Evolutionary conservation across 2,329 filamentous ascomycete species (phyloP).

Genomic region (Microsporum ferrugineum): DNA sequence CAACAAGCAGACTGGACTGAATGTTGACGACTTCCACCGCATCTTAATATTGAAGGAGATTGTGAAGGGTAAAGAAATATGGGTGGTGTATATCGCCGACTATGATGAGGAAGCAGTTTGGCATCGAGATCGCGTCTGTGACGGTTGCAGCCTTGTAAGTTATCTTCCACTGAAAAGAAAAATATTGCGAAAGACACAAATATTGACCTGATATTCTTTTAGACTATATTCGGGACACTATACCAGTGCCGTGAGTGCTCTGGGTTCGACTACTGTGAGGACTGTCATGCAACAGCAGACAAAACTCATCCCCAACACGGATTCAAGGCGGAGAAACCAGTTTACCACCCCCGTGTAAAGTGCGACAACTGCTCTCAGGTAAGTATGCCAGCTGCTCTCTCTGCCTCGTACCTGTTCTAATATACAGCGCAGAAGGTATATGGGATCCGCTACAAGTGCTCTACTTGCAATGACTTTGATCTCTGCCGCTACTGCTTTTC

Average conservation of each 20-base stretch:
- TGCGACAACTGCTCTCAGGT: slow-evolving; percentile 2
- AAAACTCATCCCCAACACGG: background rate
- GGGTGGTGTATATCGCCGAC: slow-evolving; percentile 6
- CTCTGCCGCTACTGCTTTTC: background rate
- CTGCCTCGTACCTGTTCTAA: no score
- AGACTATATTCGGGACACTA: slow-evolving; percentile 5
- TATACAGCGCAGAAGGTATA: slow-evolving; percentile 1
- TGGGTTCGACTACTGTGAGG: slow-evolving; percentile 6
- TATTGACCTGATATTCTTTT: background rate
- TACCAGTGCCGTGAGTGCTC: slow-evolving; percentile 5
- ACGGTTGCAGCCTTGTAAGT: slow-evolving; percentile 6
- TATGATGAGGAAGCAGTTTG: slow-evolving; percentile 3
- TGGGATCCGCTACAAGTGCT: slow-evolving; percentile 6
- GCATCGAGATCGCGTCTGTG: slow-evolving; percentile 5
- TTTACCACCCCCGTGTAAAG: background rate
- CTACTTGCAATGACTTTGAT: slow-evolving; percentile 2
- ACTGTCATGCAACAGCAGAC: background rate
- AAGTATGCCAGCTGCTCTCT: background rate
- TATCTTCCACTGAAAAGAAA: background rate
- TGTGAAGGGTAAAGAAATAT: slow-evolving; percentile 2
- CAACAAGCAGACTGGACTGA: background rate
- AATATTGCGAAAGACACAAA: background rate
- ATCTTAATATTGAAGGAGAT: background rate
- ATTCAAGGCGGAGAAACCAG: background rate
- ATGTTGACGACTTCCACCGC: background rate